Base-by-base conservation (phyloP, 1,284 basidiomycete genomes). In the Papiliotrema fonsecae region DNA sequence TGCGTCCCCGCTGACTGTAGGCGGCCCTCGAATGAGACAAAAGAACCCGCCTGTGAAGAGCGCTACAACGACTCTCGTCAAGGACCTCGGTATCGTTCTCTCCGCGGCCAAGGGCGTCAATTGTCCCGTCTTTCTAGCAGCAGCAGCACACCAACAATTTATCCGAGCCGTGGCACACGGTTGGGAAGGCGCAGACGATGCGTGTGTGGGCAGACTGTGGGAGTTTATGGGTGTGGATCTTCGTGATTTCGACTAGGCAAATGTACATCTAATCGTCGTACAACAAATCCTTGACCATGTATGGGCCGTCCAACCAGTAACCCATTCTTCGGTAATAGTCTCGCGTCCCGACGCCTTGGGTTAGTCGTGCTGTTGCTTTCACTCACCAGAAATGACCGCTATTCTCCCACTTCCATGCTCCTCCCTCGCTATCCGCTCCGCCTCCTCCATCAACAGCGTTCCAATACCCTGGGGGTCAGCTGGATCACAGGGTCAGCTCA, bases 391-490 rank as follows among this genome's bases (percentile, higher is more conserved):
- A 60, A 99, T 98, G 54, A 99, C 96, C 16, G 89, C 96, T 31
- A 99, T 75, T 75, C 71, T 55, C 4, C 70, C 69, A 70, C 90
- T 96, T 2, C 89, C 93, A 70, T 98, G 96, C 69, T 98, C 96
- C 64, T 97, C 94, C 55, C 86, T 78, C n/a, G 96, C 92, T 75
- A 99, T 98, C 55, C 91, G 80, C 74, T 98, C 96, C 1, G 96
- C 96, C 76, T 98, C 94, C 72, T 99, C 96, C 96, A 99, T 99
- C 52, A 99, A 76, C 53, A 98, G 71, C 24, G 92, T 97, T 19
- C 96, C 96, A 68, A 98, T 97, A 9, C 96, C 96, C 81, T 89
- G 24, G 5, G 4, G 4, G 40, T 42, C 37, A 31, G 40, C 24
- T 30, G 24, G 28, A 10, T 42, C 22, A 16, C 22, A 22, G 6